Evolutionary conservation across 306 rosid species (phyloP), one percentile per base, ranked within the genome.

Genomic region (Glycine tomentella): DNA sequence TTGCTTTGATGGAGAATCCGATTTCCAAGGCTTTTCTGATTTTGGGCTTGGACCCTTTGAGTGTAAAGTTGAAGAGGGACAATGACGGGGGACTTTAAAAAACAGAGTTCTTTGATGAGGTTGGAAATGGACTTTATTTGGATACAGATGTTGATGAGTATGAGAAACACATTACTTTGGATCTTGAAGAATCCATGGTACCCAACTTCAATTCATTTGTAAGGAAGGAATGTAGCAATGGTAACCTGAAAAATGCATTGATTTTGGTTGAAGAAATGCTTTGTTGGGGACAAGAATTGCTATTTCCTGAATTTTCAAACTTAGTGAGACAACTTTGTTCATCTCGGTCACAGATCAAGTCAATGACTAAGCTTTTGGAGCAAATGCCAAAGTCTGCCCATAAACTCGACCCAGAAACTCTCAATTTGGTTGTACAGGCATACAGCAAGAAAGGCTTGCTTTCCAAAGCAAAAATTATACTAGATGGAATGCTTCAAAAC

Each of bases 121-220:
- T 93, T 63, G 99, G 99, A 63, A 95, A 93, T 81, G 97, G 97
- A 44, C 98, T 95, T 81, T 95, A 95, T 87, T 84, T 95, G 82
- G 99, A 95, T 76, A 76, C 97, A 0, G 91, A 95, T 83, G 80
- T 89, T 70, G 95, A 86, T 72, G 90, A 85, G 83, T 95, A 80
- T 86, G 98, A 95, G 76, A 88, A 84, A 13, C 92, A 73, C 56
- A 62, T 95, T 51, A 69, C 72, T 17, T 8, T 40, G 56, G 80
- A 91, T 82, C 92, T 95, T 16, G 91, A 88, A 81, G 94, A 90
- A 59, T 84, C 92, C 52, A 45, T 87, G 69, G 50, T 93, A 14
- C 93, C 94, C 2, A 84, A 91, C 83, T 91, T 88, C 84, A 86
- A 81, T 72, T 82, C 87, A 45, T 76, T 71, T 69, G 49, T 89